phyloP scores from a whole-genome alignment of 495 filamentous ascomycete species.

The Aspergillus saccharolyticus region DNA sequence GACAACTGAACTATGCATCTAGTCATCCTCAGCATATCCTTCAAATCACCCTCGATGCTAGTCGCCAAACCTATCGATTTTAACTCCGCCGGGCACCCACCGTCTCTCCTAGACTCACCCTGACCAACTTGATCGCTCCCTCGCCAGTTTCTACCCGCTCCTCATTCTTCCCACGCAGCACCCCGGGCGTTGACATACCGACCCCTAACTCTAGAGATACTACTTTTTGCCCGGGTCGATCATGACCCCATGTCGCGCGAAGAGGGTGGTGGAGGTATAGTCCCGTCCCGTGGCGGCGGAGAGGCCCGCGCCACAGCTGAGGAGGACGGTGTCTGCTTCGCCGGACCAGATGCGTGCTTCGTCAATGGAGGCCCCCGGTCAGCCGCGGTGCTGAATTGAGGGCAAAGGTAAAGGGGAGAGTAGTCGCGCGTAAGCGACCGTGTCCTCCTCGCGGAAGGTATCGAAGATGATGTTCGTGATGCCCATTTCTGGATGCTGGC shows the following conservation, averaged over 20 bases:
- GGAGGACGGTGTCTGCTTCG: slow-evolving; percentile 18
- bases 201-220: slow-evolving; percentile 27
- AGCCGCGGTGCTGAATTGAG: not conserved
- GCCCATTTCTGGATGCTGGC: slow-evolving; percentile 11
- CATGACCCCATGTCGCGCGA: slow-evolving; percentile 13
- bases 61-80: not conserved
- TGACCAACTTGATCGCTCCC: not conserved
- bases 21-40: not conserved
- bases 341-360: slow-evolving; percentile 18
- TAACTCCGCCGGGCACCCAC: not conserved
- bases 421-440: slow-evolving; percentile 12
- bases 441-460: slow-evolving; percentile 18
- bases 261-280: slow-evolving; percentile 21
- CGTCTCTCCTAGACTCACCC: not conserved
- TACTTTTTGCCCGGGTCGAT: not conserved
- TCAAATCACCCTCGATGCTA: not conserved
- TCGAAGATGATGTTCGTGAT: slow-evolving; percentile 25
- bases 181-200: slow-evolving; percentile 25
- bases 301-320: slow-evolving; percentile 23
- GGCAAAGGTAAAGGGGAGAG: not conserved
- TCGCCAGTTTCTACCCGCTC: slow-evolving; percentile 14
- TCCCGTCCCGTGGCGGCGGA: slow-evolving; percentile 26
- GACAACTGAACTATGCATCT: not conserved
- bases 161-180: slow-evolving; percentile 26
- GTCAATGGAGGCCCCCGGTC: not conserved